These are phyloP conservation scores for Batrachochytrium dendrobatidis DNA, from an alignment of 371 early-diverging fungal species.

Conservation along the genomic window DNA sequence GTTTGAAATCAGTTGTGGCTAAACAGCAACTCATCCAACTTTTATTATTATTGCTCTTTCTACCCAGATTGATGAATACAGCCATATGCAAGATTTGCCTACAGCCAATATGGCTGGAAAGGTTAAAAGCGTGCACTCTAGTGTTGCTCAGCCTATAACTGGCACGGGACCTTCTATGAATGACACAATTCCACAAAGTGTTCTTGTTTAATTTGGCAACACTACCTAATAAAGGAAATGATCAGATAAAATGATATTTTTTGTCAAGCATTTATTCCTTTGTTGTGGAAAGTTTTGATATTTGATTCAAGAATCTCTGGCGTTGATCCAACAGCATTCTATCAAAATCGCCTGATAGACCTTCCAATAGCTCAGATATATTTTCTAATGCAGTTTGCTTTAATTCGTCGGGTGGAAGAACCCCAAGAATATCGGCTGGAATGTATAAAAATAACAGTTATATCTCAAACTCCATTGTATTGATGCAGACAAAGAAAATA, in stretches of 20 bases:
- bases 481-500: too few relatives aligned
- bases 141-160: background rate
- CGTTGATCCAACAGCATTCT: constrained; percentile 11
- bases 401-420: constrained; percentile 13
- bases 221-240: too few relatives aligned
- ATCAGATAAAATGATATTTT: too few relatives aligned
- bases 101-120: background rate
- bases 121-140: background rate
- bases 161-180: too few relatives aligned
- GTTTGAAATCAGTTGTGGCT: too few relatives aligned
- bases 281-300: constrained; percentile 6
- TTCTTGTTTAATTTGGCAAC: constrained; percentile 10
- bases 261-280: background rate
- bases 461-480: too few relatives aligned
- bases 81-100: constrained; percentile 12
- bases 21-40: too few relatives aligned
- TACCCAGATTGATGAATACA: constrained; percentile 17
- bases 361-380: constrained; percentile 9
- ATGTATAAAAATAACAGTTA: too few relatives aligned
- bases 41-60: background rate
- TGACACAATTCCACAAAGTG: constrained; percentile 10
- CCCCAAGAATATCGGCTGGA: constrained; percentile 11
- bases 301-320: constrained; percentile 2
- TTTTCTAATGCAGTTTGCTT: constrained; percentile 12
- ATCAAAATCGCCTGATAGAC: constrained; percentile 12